Base-by-base conservation (phyloP, 202 grass and related monocot species). In the Alloteropsis angusta region DNA sequence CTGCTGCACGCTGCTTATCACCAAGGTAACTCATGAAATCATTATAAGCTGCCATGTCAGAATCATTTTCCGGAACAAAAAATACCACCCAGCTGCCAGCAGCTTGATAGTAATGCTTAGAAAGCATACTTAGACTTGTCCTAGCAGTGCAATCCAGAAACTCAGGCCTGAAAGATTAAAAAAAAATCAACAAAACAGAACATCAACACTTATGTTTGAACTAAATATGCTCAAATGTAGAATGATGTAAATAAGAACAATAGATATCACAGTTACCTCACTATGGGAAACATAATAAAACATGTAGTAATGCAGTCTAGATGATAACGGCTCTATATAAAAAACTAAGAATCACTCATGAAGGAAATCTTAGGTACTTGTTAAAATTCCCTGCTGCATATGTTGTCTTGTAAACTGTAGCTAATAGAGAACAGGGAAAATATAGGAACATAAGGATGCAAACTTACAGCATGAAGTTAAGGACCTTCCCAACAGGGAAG, bases 381-480 rank as follows among this genome's bases (percentile, higher is more conserved):
- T 17, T 59, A 37, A 71, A 21, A 61, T 41, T n/a, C 22, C 32
- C 32, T 54, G 35, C 14, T 53, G 19, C 56, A 75, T 35, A 72
- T 61, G 44, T 32, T 75, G 45, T 48, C 52, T 69, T 48, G 12
- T 67, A 66, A 68, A 80, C 15, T 61, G 17, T 46, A 48, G 36
- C 53, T 64, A 43, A 9, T 17, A 64, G 26, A 56, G n/a, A 82
- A 65, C 17, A 72, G 15, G 37, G 6, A 55, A 67, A 37, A 43
- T 62, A 60, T 4, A 35, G 48, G 1, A 36, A 80, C 41, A 53
- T n/a, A 75, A 62, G 42, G 78, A 49, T 35, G 30, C 56, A 78
- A 77, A 98, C 96, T 98, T 95, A 98, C 96, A 98, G 82, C 85
- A 87, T 91, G 88, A 95, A 95, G 87, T 95, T 84, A 81, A 98